A percentile compares a stretch with the other conserved stretches of the same genome.
Evolutionary conservation across 345 rosid species (phyloP).

Genomic region (Salix koriyanagi): DNA sequence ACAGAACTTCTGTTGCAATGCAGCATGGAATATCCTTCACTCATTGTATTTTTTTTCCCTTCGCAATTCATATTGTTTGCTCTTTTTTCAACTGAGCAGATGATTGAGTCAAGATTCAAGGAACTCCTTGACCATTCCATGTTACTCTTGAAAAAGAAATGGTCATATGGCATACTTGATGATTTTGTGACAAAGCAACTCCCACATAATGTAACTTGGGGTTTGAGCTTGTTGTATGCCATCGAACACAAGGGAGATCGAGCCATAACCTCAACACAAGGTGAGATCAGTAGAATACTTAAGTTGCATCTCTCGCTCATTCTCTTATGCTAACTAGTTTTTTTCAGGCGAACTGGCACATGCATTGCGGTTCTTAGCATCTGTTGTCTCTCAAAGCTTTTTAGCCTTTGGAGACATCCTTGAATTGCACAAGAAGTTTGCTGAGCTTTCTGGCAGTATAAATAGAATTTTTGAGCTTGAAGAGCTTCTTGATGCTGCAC

Average conservation of each 20-base stretch:
- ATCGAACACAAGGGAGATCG: conserved; percentile 89
- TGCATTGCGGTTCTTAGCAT: conserved; percentile 90
- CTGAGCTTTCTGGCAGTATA: conserved; percentile 87
- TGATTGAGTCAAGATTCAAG: conserved; percentile 83
- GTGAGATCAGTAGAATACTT: conserved; percentile 31
- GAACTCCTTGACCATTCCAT: conserved; percentile 83
- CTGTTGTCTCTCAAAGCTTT: conserved; percentile 97
- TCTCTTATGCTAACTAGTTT: conserved; percentile 6
- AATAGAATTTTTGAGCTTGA: conserved; percentile 93
- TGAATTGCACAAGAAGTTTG: conserved; percentile 81
- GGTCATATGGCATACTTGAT: conserved; percentile 85
- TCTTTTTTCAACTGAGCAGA: conserved; percentile 36
- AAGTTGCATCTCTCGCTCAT: neutral
- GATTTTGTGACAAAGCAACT: conserved; percentile 98
- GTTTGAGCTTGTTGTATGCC: conserved; percentile 91
- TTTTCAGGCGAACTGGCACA: conserved; percentile 90
- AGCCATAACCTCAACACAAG: conserved; percentile 77
- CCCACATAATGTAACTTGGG: conserved; percentile 97
- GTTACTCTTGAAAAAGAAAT: conserved; percentile 78
- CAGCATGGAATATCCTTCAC: neutral
- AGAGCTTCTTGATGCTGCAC: conserved; percentile 85
- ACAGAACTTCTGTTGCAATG: neutral
- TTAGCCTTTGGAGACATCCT: conserved; percentile 98
- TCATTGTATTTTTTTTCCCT: neutral
- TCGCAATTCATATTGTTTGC: neutral